phyloP scores from a whole-genome alignment of 2,329 filamentous ascomycete genomes.

The Orbilia javanica region DNA sequence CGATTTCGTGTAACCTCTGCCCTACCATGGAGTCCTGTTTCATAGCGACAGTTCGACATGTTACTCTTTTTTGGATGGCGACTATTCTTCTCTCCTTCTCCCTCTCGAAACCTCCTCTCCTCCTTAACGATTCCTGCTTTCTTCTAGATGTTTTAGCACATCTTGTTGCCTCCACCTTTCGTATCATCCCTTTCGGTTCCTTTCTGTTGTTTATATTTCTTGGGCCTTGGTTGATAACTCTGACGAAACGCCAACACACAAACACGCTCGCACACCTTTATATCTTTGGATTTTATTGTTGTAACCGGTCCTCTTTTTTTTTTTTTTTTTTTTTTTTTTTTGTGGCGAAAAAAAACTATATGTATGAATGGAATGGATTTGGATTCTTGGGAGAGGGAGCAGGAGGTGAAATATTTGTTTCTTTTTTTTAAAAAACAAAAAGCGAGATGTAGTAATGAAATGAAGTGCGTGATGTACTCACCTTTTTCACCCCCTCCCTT shows the following conservation, averaged over 20 bases:
- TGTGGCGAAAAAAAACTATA: conserved; percentile 8
- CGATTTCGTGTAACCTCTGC: conserved; percentile 17
- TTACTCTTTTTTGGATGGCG: conserved; percentile 34
- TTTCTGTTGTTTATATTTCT: conserved; percentile 57
- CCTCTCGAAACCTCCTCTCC: background rate
- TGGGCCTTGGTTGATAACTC: conserved; percentile 36
- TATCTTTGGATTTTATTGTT: conserved; percentile 8
- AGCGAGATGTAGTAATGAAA: conserved; percentile 24
- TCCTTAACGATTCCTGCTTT: conserved; percentile 6
- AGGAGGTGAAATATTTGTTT: background rate
- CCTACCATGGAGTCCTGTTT: conserved; percentile 55
- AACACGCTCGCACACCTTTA: background rate
- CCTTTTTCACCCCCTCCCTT: background rate
- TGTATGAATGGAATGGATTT: conserved; percentile 4
- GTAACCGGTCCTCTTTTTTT: conserved; percentile 7
- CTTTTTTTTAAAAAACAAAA: conserved; percentile 13
- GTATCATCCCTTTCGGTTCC: conserved; percentile 24
- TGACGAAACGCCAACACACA: background rate
- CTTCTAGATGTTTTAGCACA: conserved; percentile 34
- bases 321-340: conserved; percentile 18
- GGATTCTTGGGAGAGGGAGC: background rate
- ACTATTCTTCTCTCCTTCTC: background rate
- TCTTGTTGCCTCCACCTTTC: conserved; percentile 19
- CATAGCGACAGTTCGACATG: conserved; percentile 55
- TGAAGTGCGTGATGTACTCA: conserved; percentile 17